Base-by-base conservation (phyloP, 2,329 filamentous ascomycete genomes). In the Pseudocercospora pini-densiflorae region DNA sequence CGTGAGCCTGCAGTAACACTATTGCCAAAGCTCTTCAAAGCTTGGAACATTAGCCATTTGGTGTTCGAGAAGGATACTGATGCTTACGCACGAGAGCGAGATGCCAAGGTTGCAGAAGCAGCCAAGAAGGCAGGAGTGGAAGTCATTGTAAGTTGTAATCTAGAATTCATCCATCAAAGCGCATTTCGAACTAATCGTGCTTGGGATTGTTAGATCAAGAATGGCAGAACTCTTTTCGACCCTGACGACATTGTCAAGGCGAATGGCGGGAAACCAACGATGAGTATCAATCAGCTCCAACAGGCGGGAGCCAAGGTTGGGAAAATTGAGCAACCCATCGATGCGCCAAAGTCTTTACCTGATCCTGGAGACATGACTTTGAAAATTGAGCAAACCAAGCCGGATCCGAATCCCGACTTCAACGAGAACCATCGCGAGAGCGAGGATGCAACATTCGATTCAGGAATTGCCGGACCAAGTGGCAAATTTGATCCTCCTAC, bases 21-120 rank as follows among this genome's bases (percentile, higher is more conserved):
- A 1, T 83, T 93, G 2, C 88, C 89, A 1, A 92, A 92, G 78
- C 80, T 93, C 1, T 91, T 92, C 82, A 87, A 88, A 71, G 85
- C 86, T 19, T 94, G 91, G 91, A 85, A 86, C 1, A 87, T 92
- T 27, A 91, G 90, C 0, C 91, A 93, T 78, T 79, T 93, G 5
- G 90, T 93, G 0, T 93, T 93, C 72, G 91, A 94, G 76, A 91
- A 90, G 73, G 91, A 93, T 72, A 92, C 90, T 0, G 91, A 94
- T 80, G 83, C 89, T 0, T 93, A 93, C 78, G 90, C 83, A 4
- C 83, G 86, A 16, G 84, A 88, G 47, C 80, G 91, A 59, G 91
- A 94, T 77, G 82, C 81, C 1, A 79, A 81, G 19, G 84, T 94
- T 10, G 78, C 83, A 36, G 77, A 83, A 16, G 78, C 89, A n/a